Base-by-base conservation (phyloP, 139 green algal genomes). In the Coelastrella sp. region DNA sequence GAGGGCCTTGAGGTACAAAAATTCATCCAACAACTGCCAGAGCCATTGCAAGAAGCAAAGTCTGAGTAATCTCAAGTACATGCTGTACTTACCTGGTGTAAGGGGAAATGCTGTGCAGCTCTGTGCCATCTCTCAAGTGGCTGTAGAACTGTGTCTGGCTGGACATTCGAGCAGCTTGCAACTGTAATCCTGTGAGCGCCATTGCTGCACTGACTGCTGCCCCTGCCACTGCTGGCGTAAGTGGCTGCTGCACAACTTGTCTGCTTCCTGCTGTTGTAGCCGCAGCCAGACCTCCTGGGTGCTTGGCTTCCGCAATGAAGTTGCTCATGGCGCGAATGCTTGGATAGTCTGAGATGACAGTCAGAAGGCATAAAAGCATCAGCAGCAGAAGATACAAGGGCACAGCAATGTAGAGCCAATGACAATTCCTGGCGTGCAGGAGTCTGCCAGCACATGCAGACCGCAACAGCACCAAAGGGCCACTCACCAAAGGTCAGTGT, bases 101-200 rank as follows among this genome's bases (percentile, higher is more conserved):
- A 57, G 84, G 96, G 12, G 89, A 93, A 15, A 93, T 87, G 10
- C 72, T 78, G 88, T 97, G 95, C 85, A 98, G 92, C 93, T 98
- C 96, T 4, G 9, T 63, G 15, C 24, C 27, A 75, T 61, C 14
- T 12, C 22, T 63, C 88, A 91, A 82, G 63, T 66, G 65, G 12
- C 11, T 61, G 65, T 92, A 86, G 75, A 98, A 70, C 12, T 82
- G 49, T 15, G 56, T 11, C 59, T 95, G 59, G 75, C 85, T 88
- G 11, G 63, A 56, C 6, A 80, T 92, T 12, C 90, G 90, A 57
- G 95, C 90, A 78, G 91, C 94, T 22, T 93, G 80, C 58, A 93
- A 19, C 65, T 84, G 90, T 20, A 93, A 5, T 9, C 91, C 92
- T 24, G 76, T 94, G 65, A 96, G 86, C 14, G 92, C 76, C 11